A percentile compares a stretch with the other conserved stretches of the same genome.
These are phyloP conservation scores for Mesotaenium endlicherianum DNA, from an alignment of 139 green algal genomes.

Conservation along the genomic window DNA sequence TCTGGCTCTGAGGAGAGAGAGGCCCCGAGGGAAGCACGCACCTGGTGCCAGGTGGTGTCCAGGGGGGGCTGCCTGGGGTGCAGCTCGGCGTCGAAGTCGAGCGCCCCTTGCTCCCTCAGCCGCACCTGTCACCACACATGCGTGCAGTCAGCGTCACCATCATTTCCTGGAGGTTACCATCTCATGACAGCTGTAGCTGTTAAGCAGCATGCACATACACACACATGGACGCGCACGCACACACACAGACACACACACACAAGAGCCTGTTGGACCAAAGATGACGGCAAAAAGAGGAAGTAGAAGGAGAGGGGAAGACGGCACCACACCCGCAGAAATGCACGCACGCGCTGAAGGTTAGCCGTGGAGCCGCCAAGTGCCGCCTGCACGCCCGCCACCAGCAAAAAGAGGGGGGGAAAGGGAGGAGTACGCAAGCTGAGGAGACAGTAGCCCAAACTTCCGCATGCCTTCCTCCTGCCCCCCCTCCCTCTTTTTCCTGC, in stretches of 20 bases:
- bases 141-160: too few relatives aligned
- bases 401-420: not conserved
- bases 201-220: too few relatives aligned
- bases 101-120: conserved; percentile 24
- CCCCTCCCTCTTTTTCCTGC: too few relatives aligned
- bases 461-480: too few relatives aligned
- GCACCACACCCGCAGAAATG: conserved; percentile 36
- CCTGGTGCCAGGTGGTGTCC: conserved; percentile 55
- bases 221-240: too few relatives aligned
- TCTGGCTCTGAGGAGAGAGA: not conserved
- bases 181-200: too few relatives aligned
- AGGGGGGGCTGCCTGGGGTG: conserved; percentile 7
- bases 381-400: conserved; percentile 18
- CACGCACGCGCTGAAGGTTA: conserved; percentile 45
- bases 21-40: not conserved
- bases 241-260: too few relatives aligned
- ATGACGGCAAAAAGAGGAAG: too few relatives aligned
- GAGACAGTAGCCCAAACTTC: not conserved
- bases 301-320: not conserved
- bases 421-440: not conserved
- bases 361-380: conserved; percentile 36
- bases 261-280: too few relatives aligned
- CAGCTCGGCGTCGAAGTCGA: conserved; percentile 32
- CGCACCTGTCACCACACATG: conserved; percentile 22
- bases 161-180: too few relatives aligned